Conservation (phyloP, 371 early-diverging fungal species). For the Homolaphlyctis polyrhiza region DNA sequence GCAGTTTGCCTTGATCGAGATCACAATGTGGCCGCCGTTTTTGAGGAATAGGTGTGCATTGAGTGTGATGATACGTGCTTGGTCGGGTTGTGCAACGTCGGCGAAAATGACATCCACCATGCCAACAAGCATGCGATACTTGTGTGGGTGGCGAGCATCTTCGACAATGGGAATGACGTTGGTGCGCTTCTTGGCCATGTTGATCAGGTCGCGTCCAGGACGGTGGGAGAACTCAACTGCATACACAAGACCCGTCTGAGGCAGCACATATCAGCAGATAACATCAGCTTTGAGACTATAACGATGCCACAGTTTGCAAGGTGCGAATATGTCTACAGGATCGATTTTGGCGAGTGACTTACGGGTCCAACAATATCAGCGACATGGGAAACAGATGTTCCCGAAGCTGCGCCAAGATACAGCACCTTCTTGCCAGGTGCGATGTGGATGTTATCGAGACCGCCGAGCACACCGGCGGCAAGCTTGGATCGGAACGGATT, state of each 20-base stretch:
- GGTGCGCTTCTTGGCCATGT: slow-evolving; percentile 99
- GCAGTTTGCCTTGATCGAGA: slow-evolving; percentile 99
- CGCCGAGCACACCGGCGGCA: slow-evolving; percentile 99
- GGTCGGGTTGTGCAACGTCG: slow-evolving; percentile 99
- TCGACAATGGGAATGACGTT: slow-evolving; percentile 99
- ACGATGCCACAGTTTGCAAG: not conserved
- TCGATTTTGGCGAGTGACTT: slow-evolving; percentile 18
- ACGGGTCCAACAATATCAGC: slow-evolving; percentile 98
- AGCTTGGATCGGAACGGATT: slow-evolving; percentile 99
- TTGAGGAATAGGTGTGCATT: slow-evolving; percentile 99
- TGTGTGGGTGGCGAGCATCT: slow-evolving; percentile 99
- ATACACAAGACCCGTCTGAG: slow-evolving; percentile 89
- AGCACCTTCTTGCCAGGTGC: slow-evolving; percentile 97
- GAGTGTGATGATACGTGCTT: slow-evolving; percentile 98
- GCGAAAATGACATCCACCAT: slow-evolving; percentile 99
- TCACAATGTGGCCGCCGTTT: slow-evolving; percentile 97
- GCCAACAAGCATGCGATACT: slow-evolving; percentile 99
- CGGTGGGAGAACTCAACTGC: slow-evolving; percentile 99
- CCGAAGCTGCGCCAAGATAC: slow-evolving; percentile 98
- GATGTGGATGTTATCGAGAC: slow-evolving; percentile 96
- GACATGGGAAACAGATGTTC: slow-evolving; percentile 99
- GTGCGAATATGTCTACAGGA: not conserved
- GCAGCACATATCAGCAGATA: not conserved
- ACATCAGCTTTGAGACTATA: not conserved
- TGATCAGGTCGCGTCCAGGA: slow-evolving; percentile 99